Base-by-base conservation (phyloP, 352 stramenopile genomes). In the Phytophthora melonis region DNA sequence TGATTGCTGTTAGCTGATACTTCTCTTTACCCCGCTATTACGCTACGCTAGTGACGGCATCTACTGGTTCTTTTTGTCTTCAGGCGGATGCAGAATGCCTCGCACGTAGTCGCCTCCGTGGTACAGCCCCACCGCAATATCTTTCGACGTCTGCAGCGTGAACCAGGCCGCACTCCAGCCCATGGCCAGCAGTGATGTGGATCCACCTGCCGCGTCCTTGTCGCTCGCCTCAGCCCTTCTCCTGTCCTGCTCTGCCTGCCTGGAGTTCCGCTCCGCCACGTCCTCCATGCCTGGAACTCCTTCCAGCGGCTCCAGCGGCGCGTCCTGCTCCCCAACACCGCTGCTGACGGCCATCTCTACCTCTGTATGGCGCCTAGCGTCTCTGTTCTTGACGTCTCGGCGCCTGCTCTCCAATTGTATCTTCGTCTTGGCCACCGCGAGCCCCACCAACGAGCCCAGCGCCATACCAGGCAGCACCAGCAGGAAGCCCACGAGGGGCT, bases 391-490 rank as follows among this genome's bases (percentile, higher is more conserved):
- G 13, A 72, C 76, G 34, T 87, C 69, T 18, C 83, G 72, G 25
- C 80, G 76, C 34, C 78, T 79, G 52, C 70, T 89, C 57, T 89
- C 81, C 43, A 91, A 62, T 58, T 92, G 81, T 41, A 82, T 78
- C 58, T 86, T 82, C 11, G 83, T 90, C 75, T 92, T 90, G 68
- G 84, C 84, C 25, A 91, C 74, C 1, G 79, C 80, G 34, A 93
- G 70, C 1, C 84, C 86, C 19, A 68, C 49, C 53, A 88, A 45
- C 43, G 70, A 74, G 21, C 86, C 86, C 43, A 78, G 50, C 16
- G 83, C 77, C 84, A 92, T 93, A 21, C 74, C 81, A 1, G 87
- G 87, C 43, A 93, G 68, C 25, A 93, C 77, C 63, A 93, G 60
- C 53, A 93, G 67, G 47, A 93, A 92, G 6, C 87, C 85, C 54